phyloP scores from a whole-genome alignment of 2,329 filamentous ascomycete genomes.

The Penicillium sclerotiorum region DNA sequence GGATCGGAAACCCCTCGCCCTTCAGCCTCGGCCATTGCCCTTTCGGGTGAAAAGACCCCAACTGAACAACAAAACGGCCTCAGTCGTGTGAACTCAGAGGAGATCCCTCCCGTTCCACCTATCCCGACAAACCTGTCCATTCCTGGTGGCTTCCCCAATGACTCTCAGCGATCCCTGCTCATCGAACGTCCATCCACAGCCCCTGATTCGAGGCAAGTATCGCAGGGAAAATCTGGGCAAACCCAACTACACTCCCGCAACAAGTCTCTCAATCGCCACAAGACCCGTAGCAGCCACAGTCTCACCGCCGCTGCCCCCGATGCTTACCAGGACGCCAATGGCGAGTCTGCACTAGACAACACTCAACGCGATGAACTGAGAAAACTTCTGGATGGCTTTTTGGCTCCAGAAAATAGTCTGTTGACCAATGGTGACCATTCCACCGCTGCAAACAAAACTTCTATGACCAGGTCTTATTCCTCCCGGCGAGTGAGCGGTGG shows the following conservation, averaged over 20 bases:
- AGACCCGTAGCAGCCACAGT: conserved; percentile 37
- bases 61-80: conserved; percentile 12
- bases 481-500: conserved; percentile 28
- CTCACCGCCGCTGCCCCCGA: conserved; percentile 21
- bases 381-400: conserved; percentile 41
- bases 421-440: conserved; percentile 21
- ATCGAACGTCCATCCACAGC: conserved; percentile 37
- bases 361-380: conserved; percentile 36
- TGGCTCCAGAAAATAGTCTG: conserved; percentile 29
- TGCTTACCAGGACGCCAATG: conserved; percentile 8
- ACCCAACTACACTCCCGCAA: conserved; percentile 16
- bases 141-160: conserved; percentile 46
- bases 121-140: conserved; percentile 46
- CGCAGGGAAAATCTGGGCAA: conserved; percentile 21
- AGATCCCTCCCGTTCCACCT: conserved; percentile 51
- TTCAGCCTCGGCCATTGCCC: conserved; percentile 22
- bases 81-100: conserved; percentile 25
- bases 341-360: conserved; percentile 18
- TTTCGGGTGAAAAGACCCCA: conserved; percentile 15
- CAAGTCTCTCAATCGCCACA: conserved; percentile 36
- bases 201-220: conserved; percentile 31
- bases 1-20: conserved; percentile 39
- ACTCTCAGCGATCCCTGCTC: conserved; percentile 37
- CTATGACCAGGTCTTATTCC: conserved; percentile 11
- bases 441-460: conserved; percentile 14